A percentile compares a stretch with the other conserved stretches of the same genome.
Conservation (phyloP, 352 stramenopile species). For the Globisporangium solare region DNA sequence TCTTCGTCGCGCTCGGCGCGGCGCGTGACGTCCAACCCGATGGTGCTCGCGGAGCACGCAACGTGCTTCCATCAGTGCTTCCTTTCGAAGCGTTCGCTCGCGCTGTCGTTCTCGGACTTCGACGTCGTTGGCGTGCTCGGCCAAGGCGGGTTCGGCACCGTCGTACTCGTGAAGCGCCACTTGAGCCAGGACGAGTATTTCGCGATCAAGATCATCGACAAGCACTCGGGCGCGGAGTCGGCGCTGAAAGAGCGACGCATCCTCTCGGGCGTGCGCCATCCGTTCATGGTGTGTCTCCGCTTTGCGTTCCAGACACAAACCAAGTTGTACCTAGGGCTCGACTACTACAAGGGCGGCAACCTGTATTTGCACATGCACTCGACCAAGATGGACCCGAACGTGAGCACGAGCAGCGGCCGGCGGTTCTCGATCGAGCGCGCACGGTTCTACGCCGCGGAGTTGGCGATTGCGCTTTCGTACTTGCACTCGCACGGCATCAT, state of each 20-base stretch:
- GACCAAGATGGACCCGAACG: conserved; percentile 72
- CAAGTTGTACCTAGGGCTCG: conserved; percentile 74
- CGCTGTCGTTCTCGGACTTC: conserved; percentile 83
- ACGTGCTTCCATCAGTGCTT: conserved; percentile 81
- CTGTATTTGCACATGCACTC: conserved; percentile 88
- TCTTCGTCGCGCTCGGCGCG: conserved; percentile 26
- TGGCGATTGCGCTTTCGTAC: conserved; percentile 84
- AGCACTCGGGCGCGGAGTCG: conserved; percentile 69
- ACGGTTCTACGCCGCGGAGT: conserved; percentile 85
- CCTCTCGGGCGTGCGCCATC: conserved; percentile 68
- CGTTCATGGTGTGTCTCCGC: conserved; percentile 74
- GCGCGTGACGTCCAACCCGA: conserved; percentile 67
- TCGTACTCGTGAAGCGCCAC: conserved; percentile 78
- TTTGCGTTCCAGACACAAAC: conserved; percentile 87
- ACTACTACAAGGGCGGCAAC: conserved; percentile 86
- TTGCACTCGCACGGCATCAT: conserved; percentile 85
- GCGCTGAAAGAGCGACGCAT: conserved; percentile 76
- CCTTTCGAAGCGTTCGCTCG: conserved; percentile 76
- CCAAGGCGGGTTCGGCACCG: conserved; percentile 73
- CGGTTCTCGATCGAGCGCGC: conserved; percentile 64
- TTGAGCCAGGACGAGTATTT: conserved; percentile 77
- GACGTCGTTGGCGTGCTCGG: conserved; percentile 81
- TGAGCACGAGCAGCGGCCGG: conserved; percentile 65
- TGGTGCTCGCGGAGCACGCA: conserved; percentile 70
- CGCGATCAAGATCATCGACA: conserved; percentile 87